Base-by-base conservation (phyloP, 2,329 filamentous ascomycete genomes). In the Trichoderma harzianum region DNA sequence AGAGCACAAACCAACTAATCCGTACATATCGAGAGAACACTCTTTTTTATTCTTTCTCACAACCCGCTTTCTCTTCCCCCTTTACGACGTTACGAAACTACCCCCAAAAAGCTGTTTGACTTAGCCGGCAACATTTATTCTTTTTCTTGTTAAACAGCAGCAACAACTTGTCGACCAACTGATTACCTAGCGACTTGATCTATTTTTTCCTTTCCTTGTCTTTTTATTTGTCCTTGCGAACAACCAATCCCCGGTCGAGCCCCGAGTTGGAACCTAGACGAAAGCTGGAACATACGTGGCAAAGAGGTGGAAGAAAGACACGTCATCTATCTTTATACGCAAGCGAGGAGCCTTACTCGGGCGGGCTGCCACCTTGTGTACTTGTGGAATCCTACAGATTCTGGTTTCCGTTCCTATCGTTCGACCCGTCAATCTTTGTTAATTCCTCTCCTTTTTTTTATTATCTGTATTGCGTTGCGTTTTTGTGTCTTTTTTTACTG, bases 21-120 rank as follows among this genome's bases (percentile, higher is more conserved):
- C 66, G 66, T 69, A 69, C 60, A 62, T 72, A 69, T 72, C 68
- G 68, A 70, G 43, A 69, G 47, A 60, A 39, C 28, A 51, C 66
- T 39, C 55, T 51, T 26, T 39, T 10, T 55, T 30, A 36, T 36
- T 26, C 43, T 67, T 67, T 67, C 64, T 70, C 61, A 58, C 60
- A 58, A 28, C 67, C 58, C 39, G 18, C 28, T 43, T 53, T 30
- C 36, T 32, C 26, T 28, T n/a, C 28, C 21, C 32, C 32, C 66
- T 72, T 67, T 67, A 73, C 69, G 72, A 73, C 69, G 69, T 73
- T 69, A 73, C 72, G 65, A 72, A 51, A 69, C 21, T 62, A 58
- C 39, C 53, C 55, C 65, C 53, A 62, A 72, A 68, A 70, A 70
- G 57, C 64, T 73, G 63, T 69, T 47, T 69, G 36, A 63, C 43